Evolutionary conservation across 768 basidiomycete genomes (phyloP).

Genomic region (Mycena galericulata): DNA sequence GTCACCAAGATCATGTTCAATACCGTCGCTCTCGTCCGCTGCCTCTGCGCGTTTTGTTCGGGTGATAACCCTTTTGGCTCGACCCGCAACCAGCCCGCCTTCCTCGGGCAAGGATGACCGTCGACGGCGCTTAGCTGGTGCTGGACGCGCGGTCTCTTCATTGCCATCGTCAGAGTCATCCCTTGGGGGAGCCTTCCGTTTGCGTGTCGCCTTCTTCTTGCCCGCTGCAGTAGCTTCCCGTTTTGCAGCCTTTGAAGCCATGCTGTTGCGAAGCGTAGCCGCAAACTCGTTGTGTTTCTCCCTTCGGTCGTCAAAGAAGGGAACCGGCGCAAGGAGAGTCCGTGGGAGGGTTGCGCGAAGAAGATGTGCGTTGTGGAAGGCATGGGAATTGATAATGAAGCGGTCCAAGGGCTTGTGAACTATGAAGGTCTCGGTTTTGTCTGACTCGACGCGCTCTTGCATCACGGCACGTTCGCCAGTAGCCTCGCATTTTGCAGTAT

Average conservation of each 20-base stretch:
- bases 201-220: too few species aligned
- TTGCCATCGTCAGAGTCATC: too few species aligned
- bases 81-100: too few species aligned
- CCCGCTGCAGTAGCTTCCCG: not conserved
- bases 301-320: not conserved
- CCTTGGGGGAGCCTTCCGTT: too few species aligned
- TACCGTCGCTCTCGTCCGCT: too few species aligned
- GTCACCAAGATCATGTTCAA: too few species aligned
- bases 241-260: not conserved
- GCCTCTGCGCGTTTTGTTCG: too few species aligned
- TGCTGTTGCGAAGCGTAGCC: not conserved
- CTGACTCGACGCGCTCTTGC: constrained; percentile 33
- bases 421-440: constrained; percentile 8
- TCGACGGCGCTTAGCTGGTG: too few species aligned
- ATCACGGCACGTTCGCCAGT: constrained; percentile 7
- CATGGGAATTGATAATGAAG: constrained; percentile 38
- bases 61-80: too few species aligned
- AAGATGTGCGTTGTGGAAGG: too few species aligned
- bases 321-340: not conserved
- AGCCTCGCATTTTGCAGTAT: constrained; percentile 17
- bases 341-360: constrained; percentile 11
- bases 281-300: not conserved
- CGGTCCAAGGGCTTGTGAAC: constrained; percentile 21
- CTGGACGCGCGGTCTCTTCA: too few species aligned
- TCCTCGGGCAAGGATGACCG: too few species aligned